A percentile compares a stretch with the other conserved stretches of the same genome.
Conservation (phyloP, 495 filamentous ascomycete species). For the Podospora pseudoanserina region DNA sequence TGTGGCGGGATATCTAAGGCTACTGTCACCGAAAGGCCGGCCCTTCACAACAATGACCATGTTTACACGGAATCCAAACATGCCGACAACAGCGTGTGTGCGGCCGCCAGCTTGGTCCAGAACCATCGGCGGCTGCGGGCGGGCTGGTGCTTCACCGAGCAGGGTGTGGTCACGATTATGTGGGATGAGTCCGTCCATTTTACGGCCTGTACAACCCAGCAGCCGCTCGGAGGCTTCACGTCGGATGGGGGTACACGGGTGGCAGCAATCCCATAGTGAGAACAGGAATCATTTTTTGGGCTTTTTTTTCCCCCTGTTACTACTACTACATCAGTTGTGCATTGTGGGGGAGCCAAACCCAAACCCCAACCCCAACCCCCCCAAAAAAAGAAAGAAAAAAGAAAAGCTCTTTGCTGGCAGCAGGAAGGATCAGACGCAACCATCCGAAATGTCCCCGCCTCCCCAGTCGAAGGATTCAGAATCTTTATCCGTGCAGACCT, state of each 20-base stretch:
- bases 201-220: not conserved
- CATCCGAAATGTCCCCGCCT: not conserved
- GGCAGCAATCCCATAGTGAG: not conserved
- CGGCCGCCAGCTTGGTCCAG: not conserved
- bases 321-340: not conserved
- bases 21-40: not conserved
- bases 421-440: not conserved
- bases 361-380: no score
- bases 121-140: not conserved
- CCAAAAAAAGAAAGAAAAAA: no score
- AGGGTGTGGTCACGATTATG: not conserved
- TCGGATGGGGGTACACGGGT: not conserved
- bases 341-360: no score
- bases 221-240: not conserved
- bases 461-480: not conserved
- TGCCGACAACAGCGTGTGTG: not conserved
- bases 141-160: not conserved
- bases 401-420: not conserved
- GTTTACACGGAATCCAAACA: not conserved
- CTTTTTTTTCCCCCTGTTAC: no score
- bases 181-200: not conserved
- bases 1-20: constrained; percentile 40
- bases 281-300: not conserved
- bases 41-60: not conserved
- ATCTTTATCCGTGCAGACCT: not conserved